These are phyloP conservation scores for Xylariales sp. DNA, from an alignment of 2,329 filamentous ascomycete genomes.

Conservation along the genomic window DNA sequence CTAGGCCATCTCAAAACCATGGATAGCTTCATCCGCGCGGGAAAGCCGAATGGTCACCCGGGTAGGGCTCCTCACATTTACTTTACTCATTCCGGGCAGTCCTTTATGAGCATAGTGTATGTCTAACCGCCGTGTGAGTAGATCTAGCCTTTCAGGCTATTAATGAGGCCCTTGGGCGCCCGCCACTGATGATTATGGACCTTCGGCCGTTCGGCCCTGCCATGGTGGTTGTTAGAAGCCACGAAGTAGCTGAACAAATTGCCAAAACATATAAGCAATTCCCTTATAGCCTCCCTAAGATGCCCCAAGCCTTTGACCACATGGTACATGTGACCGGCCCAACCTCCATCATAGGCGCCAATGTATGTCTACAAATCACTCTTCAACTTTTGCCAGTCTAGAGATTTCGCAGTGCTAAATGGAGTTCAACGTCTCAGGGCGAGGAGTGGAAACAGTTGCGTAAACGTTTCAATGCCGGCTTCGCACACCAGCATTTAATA, in stretches of 20 bases:
- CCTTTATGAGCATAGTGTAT: no score
- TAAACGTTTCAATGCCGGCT: constrained; percentile 3
- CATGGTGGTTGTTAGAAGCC: constrained; percentile 45
- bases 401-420: background rate
- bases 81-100: background rate
- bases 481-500: constrained; percentile 35
- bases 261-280: constrained; percentile 45
- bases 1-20: constrained; percentile 33
- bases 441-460: constrained; percentile 6
- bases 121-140: background rate
- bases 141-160: constrained; percentile 43
- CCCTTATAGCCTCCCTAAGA: constrained; percentile 48
- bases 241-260: constrained; percentile 2
- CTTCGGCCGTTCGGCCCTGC: constrained; percentile 50
- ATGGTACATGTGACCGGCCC: constrained; percentile 26
- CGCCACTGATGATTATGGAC: constrained; percentile 51
- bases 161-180: constrained; percentile 47
- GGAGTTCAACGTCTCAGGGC: background rate
- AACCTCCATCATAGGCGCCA: constrained; percentile 17
- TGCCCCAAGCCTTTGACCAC: constrained; percentile 29
- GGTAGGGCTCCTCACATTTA: constrained; percentile 9
- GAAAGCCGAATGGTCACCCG: constrained; percentile 29
- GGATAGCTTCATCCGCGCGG: constrained; percentile 18
- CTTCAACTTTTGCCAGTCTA: background rate
- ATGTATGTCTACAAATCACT: constrained; percentile 21